Evolutionary conservation across 2,329 filamentous ascomycete species (phyloP).

Genomic region (Pseudopithomyces maydicus): DNA sequence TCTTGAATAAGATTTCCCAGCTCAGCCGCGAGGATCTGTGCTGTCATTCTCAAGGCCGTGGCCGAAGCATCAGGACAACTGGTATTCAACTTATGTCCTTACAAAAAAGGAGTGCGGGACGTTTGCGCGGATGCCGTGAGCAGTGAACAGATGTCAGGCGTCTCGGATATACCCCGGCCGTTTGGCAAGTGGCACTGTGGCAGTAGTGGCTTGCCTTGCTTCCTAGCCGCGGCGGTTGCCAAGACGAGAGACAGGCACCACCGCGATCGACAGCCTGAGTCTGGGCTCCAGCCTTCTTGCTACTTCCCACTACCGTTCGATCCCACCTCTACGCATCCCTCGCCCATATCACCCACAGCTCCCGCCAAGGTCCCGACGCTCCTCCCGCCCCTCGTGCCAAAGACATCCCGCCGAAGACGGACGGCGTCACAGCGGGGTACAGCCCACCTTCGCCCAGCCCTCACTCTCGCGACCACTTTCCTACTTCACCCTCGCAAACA

Average conservation of each 20-base stretch:
- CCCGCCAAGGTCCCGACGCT: background rate
- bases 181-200: background rate
- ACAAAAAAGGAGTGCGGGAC: background rate
- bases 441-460: conserved; percentile 30
- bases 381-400: background rate
- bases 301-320: background rate
- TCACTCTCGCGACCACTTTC: conserved; percentile 15
- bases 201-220: conserved; percentile 1
- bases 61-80: conserved; percentile 28
- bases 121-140: conserved; percentile 7
- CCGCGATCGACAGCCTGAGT: background rate
- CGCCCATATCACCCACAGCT: background rate
- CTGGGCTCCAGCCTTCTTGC: background rate
- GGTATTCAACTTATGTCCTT: conserved; percentile 11
- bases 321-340: background rate
- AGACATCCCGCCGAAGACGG: background rate
- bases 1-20: conserved; percentile 91
- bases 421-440: conserved; percentile 36
- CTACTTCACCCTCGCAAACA: conserved; percentile 36
- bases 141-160: conserved; percentile 6
- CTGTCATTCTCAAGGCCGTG: conserved; percentile 70
- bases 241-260: conserved; percentile 3
- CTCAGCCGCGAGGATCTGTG: conserved; percentile 86
- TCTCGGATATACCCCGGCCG: conserved; percentile 2
- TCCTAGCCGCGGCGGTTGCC: background rate